Conservation (phyloP, 2,329 filamentous ascomycete genomes). For the Epichloe sibirici region DNA sequence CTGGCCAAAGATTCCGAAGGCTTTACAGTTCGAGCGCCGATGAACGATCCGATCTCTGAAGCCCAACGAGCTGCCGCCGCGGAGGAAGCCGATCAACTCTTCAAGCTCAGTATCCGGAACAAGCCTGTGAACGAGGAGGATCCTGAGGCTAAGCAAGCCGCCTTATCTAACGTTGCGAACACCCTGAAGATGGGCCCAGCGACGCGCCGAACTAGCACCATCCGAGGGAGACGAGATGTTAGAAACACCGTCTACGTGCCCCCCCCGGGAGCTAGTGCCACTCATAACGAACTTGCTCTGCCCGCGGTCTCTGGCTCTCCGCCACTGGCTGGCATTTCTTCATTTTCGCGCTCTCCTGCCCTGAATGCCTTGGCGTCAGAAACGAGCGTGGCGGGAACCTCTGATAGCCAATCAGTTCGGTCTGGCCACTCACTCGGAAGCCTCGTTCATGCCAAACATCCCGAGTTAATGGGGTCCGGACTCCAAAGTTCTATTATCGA, state of each 20-base stretch:
- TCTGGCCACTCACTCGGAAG: constrained; percentile 72
- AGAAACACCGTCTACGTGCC: constrained; percentile 82
- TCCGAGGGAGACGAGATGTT: constrained; percentile 81
- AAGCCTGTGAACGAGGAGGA: constrained; percentile 70
- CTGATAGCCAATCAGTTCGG: constrained; percentile 83
- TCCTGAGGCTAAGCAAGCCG: constrained; percentile 59
- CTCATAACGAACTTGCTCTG: not conserved
- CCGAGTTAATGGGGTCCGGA: constrained; percentile 67
- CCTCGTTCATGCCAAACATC: constrained; percentile 60
- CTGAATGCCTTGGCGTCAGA: constrained; percentile 50
- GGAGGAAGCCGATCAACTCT: constrained; percentile 52
- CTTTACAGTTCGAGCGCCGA: constrained; percentile 56
- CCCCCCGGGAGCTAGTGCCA: constrained; percentile 10
- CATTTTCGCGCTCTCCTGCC: constrained; percentile 29
- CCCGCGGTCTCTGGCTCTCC: constrained; percentile 7
- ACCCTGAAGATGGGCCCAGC: constrained; percentile 56
- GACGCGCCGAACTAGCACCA: constrained; percentile 58
- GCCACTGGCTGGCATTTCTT: constrained; percentile 5
- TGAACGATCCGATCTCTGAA: constrained; percentile 55
- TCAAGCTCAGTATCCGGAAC: constrained; percentile 70
- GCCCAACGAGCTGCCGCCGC: constrained; percentile 51
- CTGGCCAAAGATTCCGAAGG: constrained; percentile 57
- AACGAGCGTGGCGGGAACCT: constrained; percentile 43
- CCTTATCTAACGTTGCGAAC: constrained; percentile 63
- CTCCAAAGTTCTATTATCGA: constrained; percentile 85